These are phyloP conservation scores for Malbranchea zuffiana DNA, from an alignment of 2,329 filamentous ascomycete genomes.

Conservation along the genomic window DNA sequence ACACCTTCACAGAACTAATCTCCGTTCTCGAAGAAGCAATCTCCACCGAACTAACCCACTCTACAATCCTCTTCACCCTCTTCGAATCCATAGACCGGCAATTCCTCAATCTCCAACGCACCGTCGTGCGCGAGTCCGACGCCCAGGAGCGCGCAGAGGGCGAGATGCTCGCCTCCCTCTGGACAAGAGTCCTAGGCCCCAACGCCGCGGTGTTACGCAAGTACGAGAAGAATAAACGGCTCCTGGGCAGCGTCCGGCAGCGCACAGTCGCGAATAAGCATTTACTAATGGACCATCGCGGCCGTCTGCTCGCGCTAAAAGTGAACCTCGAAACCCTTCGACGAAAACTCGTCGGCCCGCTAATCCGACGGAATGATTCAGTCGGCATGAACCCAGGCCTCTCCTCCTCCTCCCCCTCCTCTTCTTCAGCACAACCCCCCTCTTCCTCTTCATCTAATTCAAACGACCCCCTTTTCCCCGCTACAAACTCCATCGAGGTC, in stretches of 20 bases:
- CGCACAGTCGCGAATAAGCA: constrained; percentile 81
- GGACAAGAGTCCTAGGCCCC: constrained; percentile 72
- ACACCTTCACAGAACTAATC: constrained; percentile 81
- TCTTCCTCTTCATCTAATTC: no score
- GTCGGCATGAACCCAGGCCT: constrained; percentile 16
- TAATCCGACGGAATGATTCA: constrained; percentile 59
- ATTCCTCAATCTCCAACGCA: constrained; percentile 77
- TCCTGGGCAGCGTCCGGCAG: constrained; percentile 67
- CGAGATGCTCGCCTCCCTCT: constrained; percentile 72
- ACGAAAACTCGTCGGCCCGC: constrained; percentile 69
- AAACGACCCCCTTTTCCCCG: no score
- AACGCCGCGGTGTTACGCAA: constrained; percentile 68
- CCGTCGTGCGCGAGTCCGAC: constrained; percentile 71
- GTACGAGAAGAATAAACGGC: constrained; percentile 77
- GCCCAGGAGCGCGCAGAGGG: constrained; percentile 69
- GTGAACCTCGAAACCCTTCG: constrained; percentile 76
- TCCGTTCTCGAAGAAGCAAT: constrained; percentile 82
- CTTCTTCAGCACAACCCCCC: no score
- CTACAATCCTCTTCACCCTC: constrained; percentile 69
- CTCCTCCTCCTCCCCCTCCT: constrained; percentile 50
- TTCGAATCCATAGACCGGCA: constrained; percentile 86
- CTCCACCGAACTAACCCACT: constrained; percentile 69
- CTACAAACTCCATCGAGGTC: constrained; percentile 41
- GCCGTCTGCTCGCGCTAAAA: constrained; percentile 70
- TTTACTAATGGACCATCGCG: constrained; percentile 75